A percentile compares a stretch with the other conserved stretches of the same genome.
Evolutionary conservation across 306 rosid genomes (phyloP).

Genomic region (Rosa persica): DNA sequence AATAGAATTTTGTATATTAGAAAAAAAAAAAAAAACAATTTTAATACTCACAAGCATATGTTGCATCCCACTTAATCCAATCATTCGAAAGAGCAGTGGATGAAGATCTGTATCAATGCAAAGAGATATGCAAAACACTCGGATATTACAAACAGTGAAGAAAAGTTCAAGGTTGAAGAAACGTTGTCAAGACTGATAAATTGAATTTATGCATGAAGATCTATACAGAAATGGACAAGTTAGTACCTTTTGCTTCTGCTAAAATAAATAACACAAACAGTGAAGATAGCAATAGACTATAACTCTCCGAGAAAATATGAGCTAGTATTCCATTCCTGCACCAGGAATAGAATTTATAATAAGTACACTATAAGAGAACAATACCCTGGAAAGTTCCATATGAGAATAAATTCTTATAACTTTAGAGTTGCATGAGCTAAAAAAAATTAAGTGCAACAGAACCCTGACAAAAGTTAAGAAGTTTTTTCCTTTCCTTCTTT

Average conservation of each 20-base stretch:
- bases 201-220: neutral
- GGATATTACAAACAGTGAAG: neutral
- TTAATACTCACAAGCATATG: slow-evolving; percentile 36
- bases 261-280: slow-evolving; percentile 56
- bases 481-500: neutral
- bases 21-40: neutral
- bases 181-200: neutral
- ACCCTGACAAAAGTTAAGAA: neutral
- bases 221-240: neutral
- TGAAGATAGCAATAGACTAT: slow-evolving; percentile 49
- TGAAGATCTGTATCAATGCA: slow-evolving; percentile 63
- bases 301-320: slow-evolving; percentile 49
- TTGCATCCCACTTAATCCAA: slow-evolving; percentile 36
- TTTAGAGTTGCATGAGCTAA: neutral
- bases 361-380: neutral
- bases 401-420: neutral
- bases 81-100: slow-evolving; percentile 37
- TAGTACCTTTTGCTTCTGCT: slow-evolving; percentile 65
- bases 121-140: slow-evolving; percentile 9
- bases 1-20: neutral
- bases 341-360: slow-evolving; percentile 17
- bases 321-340: slow-evolving; percentile 69
- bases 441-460: neutral
- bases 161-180: neutral
- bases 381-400: slow-evolving; percentile 3